Evolutionary conservation across 2,329 filamentous ascomycete genomes (phyloP).

Genomic region (Aureobasidium sp.): DNA sequence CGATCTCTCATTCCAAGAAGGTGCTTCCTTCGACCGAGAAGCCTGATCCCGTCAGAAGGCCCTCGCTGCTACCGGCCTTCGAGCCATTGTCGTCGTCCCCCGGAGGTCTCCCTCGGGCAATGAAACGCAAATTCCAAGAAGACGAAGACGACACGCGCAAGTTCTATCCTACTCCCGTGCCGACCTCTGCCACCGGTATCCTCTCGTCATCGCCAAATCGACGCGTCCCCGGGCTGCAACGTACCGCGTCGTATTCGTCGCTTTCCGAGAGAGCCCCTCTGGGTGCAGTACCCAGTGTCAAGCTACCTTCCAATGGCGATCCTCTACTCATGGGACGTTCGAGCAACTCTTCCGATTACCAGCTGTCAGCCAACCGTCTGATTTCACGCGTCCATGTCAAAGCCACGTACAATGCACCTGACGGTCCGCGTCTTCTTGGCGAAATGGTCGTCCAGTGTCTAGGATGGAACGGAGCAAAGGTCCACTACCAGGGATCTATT

Average conservation of each 20-base stretch:
- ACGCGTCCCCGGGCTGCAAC: conserved; percentile 45
- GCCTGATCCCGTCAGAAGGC: conserved; percentile 25
- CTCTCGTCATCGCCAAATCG: conserved; percentile 76
- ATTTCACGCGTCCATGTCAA: conserved; percentile 92
- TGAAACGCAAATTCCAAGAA: conserved; percentile 56
- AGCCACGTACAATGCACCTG: conserved; percentile 70
- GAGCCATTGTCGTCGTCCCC: conserved; percentile 75
- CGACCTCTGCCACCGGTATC: conserved; percentile 88
- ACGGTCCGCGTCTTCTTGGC: conserved; percentile 61
- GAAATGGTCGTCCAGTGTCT: conserved; percentile 83
- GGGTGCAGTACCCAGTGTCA: conserved; percentile 72
- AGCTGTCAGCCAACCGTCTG: conserved; percentile 83
- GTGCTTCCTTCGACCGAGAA: conserved; percentile 12
- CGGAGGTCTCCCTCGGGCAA: conserved; percentile 55
- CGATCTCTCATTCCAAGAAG: background rate
- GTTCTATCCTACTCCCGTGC: conserved; percentile 83
- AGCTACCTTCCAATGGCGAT: conserved; percentile 75
- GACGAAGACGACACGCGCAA: conserved; percentile 48
- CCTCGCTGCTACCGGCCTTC: conserved; percentile 69
- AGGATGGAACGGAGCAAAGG: conserved; percentile 91
- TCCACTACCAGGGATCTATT: conserved; percentile 83
- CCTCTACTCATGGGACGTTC: conserved; percentile 82
- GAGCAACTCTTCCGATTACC: conserved; percentile 91
- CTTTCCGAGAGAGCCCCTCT: conserved; percentile 77
- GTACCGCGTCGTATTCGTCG: conserved; percentile 49